Evolutionary conservation across 345 rosid genomes (phyloP), one percentile per base, ranked within the genome.

Genomic region (Adansonia digitata): DNA sequence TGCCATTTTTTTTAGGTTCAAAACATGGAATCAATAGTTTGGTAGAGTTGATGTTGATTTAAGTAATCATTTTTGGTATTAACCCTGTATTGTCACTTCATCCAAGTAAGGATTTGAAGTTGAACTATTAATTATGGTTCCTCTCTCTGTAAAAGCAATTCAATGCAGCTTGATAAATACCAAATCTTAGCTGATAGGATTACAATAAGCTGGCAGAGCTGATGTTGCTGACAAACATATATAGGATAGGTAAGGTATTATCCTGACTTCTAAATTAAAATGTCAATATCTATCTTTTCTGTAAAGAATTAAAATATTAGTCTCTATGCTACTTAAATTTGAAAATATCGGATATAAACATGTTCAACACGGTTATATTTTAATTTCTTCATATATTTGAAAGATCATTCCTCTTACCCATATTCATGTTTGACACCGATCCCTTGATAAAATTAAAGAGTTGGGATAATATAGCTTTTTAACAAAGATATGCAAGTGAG

Each of bases 21-120:
- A 59, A 13, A 27, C 15, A 20, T 51, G 0, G 46, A 18, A 68
- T 77, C 76, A 31, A 39, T 15, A 18, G 74, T 78, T 78, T 72
- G 85, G 81, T 78, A 29, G 78, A 59, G 46, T 71, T 64, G 43
- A 34, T 64, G 73, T 22, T 73, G 67, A 53, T 76, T 71, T 43
- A 31, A 49, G n/a, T n/a, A 15, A 51, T 24, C 26, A 20, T 53
- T 48, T 27, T 39, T 22, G 75, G 15, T 13, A 72, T 52, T 40
- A 52, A n/a, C 64, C 56, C 45, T 13, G 17, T 63, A 15, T 43
- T 49, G 75, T 14, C 78, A 69, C 18, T 60, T 2, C 34, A 31
- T 5, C 22, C 42, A 31, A 60, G 8, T 17, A 17, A 11, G 43
- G 67, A 34, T 34, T 61, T 61, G 13, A 2, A 61, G 42, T 31